Percentiles rank a stretch among this genome's conserved stretches.
phyloP scores from a whole-genome alignment of 164 flowering plant genomes.

The Taxillus chinensis region DNA sequence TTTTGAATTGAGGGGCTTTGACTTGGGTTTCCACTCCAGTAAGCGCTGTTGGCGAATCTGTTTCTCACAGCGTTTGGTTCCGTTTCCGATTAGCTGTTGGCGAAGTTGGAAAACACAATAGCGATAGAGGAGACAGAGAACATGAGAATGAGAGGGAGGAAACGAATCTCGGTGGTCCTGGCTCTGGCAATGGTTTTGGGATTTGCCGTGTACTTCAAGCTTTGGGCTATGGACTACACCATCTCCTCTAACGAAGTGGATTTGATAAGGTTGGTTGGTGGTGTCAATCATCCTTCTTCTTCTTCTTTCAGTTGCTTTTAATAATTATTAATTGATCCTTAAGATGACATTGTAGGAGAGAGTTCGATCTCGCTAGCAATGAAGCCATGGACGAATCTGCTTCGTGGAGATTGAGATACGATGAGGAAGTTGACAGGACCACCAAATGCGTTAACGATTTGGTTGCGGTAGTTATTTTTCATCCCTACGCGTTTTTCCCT shows the following conservation, averaged over 20 bases:
- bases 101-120: neutral
- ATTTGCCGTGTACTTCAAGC: slow-evolving; percentile 39
- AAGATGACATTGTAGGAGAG: slow-evolving; percentile 31
- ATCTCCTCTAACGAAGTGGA: slow-evolving; percentile 46
- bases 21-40: too few species aligned
- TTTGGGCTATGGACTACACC: slow-evolving; percentile 54
- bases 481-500: neutral
- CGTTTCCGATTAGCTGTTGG: too few species aligned
- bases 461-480: slow-evolving; percentile 25
- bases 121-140: slow-evolving; percentile 11
- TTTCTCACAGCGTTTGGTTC: too few species aligned
- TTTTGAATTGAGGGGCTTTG: too few species aligned
- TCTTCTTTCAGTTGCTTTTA: slow-evolving; percentile 7
- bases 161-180: slow-evolving; percentile 28
- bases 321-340: neutral
- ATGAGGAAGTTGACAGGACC: slow-evolving; percentile 48
- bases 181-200: slow-evolving; percentile 36
- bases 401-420: slow-evolving; percentile 81
- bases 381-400: slow-evolving; percentile 99
- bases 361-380: slow-evolving; percentile 81
- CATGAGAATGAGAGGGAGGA: slow-evolving; percentile 15
- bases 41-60: too few species aligned
- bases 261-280: slow-evolving; percentile 32
- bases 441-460: slow-evolving; percentile 38
- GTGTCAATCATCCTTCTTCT: neutral